A percentile compares a stretch with the other conserved stretches of the same genome.
Conservation (phyloP, 768 basidiomycete species). For the Macrocybe gigantea region DNA sequence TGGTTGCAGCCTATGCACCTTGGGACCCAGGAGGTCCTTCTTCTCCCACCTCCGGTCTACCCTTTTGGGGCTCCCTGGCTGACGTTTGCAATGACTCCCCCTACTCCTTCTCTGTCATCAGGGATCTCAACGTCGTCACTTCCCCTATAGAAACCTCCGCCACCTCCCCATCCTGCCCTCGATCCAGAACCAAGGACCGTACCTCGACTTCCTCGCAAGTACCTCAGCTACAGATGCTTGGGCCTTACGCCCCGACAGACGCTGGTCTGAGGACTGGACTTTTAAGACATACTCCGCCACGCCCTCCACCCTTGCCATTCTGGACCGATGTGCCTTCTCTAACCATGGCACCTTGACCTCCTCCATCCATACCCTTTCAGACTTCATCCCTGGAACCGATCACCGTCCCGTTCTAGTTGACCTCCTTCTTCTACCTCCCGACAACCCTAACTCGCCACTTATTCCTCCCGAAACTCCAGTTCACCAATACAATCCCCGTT, state of each 20-base stretch:
- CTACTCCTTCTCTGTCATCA: conserved; percentile 11
- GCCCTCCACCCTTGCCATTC: too few relatives aligned
- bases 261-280: too few relatives aligned
- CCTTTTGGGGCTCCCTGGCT: conserved; percentile 12
- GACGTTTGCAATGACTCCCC: background rate
- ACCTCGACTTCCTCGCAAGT: background rate
- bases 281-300: too few relatives aligned
- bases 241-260: background rate
- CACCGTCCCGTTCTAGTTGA: background rate
- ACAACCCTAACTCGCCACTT: background rate
- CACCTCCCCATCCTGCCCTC: too few relatives aligned
- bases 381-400: background rate
- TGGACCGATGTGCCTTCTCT: conserved; percentile 1
- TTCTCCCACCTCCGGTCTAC: background rate
- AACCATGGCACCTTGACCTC: background rate
- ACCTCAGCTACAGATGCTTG: background rate
- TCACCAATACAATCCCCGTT: too few relatives aligned
- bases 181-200: too few relatives aligned
- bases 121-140: conserved; percentile 13
- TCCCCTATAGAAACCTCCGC: conserved; percentile 6
- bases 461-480: too few relatives aligned
- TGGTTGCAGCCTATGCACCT: conserved; percentile 20
- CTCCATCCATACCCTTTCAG: background rate
- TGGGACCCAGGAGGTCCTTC: conserved; percentile 17
- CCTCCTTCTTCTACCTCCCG: background rate